These are phyloP conservation scores for Tagetes erecta DNA, from an alignment of 129 eudicot species.

Conservation along the genomic window DNA sequence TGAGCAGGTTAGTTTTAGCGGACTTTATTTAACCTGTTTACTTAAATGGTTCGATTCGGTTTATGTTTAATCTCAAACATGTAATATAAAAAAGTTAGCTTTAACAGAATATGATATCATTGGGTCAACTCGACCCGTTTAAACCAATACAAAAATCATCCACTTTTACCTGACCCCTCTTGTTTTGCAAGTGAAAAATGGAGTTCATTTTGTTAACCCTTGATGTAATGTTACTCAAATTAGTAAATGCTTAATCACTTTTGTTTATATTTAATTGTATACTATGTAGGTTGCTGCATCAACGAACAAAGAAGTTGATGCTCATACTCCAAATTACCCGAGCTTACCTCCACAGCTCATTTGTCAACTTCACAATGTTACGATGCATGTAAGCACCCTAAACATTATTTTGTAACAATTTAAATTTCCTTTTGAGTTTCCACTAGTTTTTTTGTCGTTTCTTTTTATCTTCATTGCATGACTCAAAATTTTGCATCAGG, in stretches of 20 bases:
- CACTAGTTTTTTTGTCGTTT: neutral
- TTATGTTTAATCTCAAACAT: neutral
- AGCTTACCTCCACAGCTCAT: constrained; percentile 86
- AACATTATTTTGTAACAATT: neutral
- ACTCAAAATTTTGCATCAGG: constrained; percentile 49
- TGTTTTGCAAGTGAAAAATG: neutral
- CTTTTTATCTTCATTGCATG: constrained; percentile 10
- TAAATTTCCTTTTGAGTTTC: neutral
- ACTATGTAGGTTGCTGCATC: constrained; percentile 75
- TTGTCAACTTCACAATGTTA: constrained; percentile 92
- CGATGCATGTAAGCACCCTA: constrained; percentile 74
- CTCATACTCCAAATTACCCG: constrained; percentile 84
- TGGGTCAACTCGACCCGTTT: neutral
- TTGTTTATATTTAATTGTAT: neutral
- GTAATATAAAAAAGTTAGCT: neutral
- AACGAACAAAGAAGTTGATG: constrained; percentile 84
- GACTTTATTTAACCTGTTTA: neutral
- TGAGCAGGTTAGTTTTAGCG: constrained; percentile 63
- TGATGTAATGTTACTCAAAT: constrained; percentile 6
- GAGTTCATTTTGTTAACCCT: constrained; percentile 2
- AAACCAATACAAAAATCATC: neutral
- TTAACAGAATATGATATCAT: neutral
- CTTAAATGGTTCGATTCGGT: neutral
- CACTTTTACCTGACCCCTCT: neutral
- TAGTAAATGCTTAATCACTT: neutral